Evolutionary conservation across 1,139 yeast species (phyloP), one percentile per base, ranked within the genome.

Genomic region (Zhuliangozyma blackwelliae): DNA sequence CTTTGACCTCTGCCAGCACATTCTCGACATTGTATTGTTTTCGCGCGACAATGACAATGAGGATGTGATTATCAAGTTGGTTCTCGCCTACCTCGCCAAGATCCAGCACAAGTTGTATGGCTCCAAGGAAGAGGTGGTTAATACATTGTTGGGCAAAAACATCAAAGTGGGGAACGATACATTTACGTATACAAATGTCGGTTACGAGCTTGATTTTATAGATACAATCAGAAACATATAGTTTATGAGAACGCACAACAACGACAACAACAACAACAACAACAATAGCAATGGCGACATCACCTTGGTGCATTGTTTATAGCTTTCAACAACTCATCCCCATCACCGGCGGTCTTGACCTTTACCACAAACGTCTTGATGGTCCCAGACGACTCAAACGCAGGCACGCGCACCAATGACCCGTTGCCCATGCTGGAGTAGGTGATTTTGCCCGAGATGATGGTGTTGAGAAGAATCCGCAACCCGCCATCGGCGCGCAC

Each of bases 401-500:
- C 75, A 7, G 88, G 82, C 26, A 84, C 64, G 47, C 80, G 70
- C 21, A 84, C 79, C 52, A 72, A 62, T 12, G 68, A 64, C 11
- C 79, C 79, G 47, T 78, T 81, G 7, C 86, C 87, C 32, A 77
- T 61, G 4, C 74, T 62, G 41, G 76, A 63, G 56, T 82, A 79
- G 30, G 67, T 67, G 50, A 85, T 60, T 43, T 71, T 70, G 52
- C 72, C 67, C 39, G 71, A 63, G 8, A 85, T 61, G 16, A 66
- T 57, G 16, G 80, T 66, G 57, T 92, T 92, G 43, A 92, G 65
- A 31, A 92, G 59, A n/a, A 89, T 80, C 48, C 94, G 72, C 33
- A 85, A 84, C 30, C 90, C 79, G 28, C 96, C 96, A 41, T 90
- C 97, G 0, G 96, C 87, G 51, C 97, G 79, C 21, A 92, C 72